Evolutionary conservation across 202 grass and related monocot genomes (phyloP).

Genomic region (Dendrocalamus latiflorus): DNA sequence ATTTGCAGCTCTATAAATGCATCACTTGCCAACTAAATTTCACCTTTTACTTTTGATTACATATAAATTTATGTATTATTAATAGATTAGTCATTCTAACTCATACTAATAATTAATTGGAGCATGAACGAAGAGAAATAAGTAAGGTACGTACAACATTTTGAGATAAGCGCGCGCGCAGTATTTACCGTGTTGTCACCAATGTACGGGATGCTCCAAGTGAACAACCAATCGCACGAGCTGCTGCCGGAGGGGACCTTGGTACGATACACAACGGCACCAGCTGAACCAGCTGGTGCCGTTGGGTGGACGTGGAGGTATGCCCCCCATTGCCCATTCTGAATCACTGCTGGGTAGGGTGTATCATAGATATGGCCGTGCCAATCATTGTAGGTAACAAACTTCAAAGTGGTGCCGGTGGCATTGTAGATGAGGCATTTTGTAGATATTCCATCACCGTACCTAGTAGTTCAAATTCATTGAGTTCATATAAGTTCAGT

Average conservation of each 20-base stretch:
- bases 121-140: background rate
- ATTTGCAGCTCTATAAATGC: background rate
- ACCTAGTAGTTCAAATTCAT: too few species aligned
- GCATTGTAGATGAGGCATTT: slow-evolving; percentile 21
- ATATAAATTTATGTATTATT: background rate
- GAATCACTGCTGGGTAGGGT: slow-evolving; percentile 10
- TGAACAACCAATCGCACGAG: slow-evolving; percentile 9
- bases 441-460: background rate
- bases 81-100: background rate
- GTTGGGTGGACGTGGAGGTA: background rate
- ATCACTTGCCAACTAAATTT: background rate
- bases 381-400: background rate
- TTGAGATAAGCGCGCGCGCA: background rate
- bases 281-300: background rate
- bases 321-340: slow-evolving; percentile 16
- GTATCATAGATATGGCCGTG: background rate
- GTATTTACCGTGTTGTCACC: background rate
- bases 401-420: background rate
- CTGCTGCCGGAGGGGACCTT: background rate
- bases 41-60: background rate
- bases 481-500: too few species aligned
- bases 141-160: background rate
- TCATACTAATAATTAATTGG: background rate
- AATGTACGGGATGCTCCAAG: background rate
- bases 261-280: slow-evolving; percentile 5